Evolutionary conservation across 192 early-diverging fungal species (phyloP), one percentile per base, ranked within the genome.

Genomic region (Diversispora epigaea): DNA sequence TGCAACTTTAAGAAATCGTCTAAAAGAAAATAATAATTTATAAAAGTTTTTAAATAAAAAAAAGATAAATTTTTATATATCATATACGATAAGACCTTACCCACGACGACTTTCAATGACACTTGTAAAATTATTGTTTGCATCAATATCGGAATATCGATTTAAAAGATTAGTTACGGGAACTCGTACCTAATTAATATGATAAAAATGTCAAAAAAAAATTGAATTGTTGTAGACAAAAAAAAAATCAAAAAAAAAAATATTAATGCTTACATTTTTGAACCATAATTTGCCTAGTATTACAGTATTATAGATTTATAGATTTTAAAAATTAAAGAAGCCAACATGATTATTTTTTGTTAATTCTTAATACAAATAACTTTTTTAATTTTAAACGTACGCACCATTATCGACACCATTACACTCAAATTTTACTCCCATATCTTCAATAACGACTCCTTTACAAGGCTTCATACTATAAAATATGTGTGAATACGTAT

Each of bases 401-500:
- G 87, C 86, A 70, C 86, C 92, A 77, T 93, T 93, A 78, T 93
- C 92, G 22, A 93, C 92, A 65, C 90, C 92, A 71, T 93, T 90
- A 77, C 87, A 88, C 45, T 87, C 90, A 73, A 89, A 80, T 79
- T 88, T 86, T 76, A 80, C 84, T 43, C 91, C 90, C 92, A 93
- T 93, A 41, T 93, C 92, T 73, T 90, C 86, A 74, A 93, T 87
- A 40, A 82, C 79, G 46, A 93, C 92, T 5, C 90, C 90, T 65
- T 84, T 77, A 73, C 83, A 86, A 45, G 87, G 82, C 17, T 81
- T 85, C 81, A 90, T 82, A 68, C 78, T 80, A 58, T 46, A 14
- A 55, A 6, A 73, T 25, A 73, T 47, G 22, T 40, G 7, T 21
- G 73, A 32, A 32, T 32, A 32, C 25, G 25, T 32, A 32, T 32